These are phyloP conservation scores for Dactylellina haptotyla DNA, from an alignment of 2,329 filamentous ascomycete species.

Conservation along the genomic window DNA sequence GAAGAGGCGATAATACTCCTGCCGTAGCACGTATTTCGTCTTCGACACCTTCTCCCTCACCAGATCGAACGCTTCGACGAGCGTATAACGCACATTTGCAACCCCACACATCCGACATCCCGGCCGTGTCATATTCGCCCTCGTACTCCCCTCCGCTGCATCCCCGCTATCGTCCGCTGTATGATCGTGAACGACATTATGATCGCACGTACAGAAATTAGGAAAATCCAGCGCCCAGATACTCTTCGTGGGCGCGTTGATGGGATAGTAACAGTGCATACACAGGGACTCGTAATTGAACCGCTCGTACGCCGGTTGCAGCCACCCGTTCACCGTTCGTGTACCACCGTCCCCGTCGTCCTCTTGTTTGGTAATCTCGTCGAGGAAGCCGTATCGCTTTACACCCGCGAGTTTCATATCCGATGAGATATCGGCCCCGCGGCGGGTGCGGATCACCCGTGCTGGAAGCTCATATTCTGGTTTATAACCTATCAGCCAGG, in stretches of 20 bases:
- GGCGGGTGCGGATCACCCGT: conserved; percentile 8
- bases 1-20: conserved; percentile 32
- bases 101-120: conserved; percentile 34
- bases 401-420: conserved; percentile 19
- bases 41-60: conserved; percentile 14
- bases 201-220: conserved; percentile 13
- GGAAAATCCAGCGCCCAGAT: conserved; percentile 30
- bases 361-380: conserved; percentile 6
- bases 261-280: conserved; percentile 29
- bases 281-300: conserved; percentile 31
- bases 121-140: not conserved
- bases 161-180: not conserved
- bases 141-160: not conserved
- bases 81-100: conserved; percentile 30
- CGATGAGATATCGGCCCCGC: conserved; percentile 12
- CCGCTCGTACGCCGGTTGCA: conserved; percentile 33
- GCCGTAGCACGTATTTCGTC: not conserved
- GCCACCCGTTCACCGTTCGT: conserved; percentile 6
- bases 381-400: conserved; percentile 16
- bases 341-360: not conserved
- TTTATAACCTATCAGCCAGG: conserved; percentile 35
- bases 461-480: conserved; percentile 31
- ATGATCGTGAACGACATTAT: not conserved
- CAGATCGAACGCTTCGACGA: conserved; percentile 39
- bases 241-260: conserved; percentile 6